A percentile compares a stretch with the other conserved stretches of the same genome.
phyloP scores from a whole-genome alignment of 768 basidiomycete genomes.

The Rhodotorula taiwanensis region DNA sequence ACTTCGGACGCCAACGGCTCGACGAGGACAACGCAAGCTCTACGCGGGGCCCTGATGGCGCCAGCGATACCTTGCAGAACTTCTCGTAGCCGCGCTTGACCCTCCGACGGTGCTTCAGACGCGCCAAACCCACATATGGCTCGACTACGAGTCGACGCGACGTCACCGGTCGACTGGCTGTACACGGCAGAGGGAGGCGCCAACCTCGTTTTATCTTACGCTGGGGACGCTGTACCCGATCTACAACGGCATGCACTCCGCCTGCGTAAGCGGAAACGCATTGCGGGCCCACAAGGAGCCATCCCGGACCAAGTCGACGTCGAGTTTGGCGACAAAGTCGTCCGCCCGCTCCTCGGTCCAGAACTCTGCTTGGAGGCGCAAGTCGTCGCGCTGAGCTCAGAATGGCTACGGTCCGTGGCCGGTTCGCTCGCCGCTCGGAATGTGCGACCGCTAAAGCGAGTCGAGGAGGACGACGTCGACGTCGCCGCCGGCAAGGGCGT shows the following conservation, averaged over 20 bases:
- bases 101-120: too few relatives aligned
- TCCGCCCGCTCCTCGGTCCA: constrained; percentile 59
- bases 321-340: constrained; percentile 59
- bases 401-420: constrained; percentile 59
- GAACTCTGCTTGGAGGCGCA: constrained; percentile 53
- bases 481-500: constrained; percentile 54
- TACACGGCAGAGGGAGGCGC: constrained; percentile 92
- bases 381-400: constrained; percentile 38
- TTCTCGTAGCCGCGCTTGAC: too few relatives aligned
- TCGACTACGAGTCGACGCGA: constrained; percentile 21
- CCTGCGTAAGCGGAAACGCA: constrained; percentile 56
- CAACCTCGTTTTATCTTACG: constrained; percentile 78
- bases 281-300: constrained; percentile 44
- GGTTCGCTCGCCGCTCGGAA: too few relatives aligned
- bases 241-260: constrained; percentile 64
- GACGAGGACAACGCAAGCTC: too few relatives aligned
- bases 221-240: constrained; percentile 51
- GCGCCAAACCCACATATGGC: too few relatives aligned
- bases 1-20: too few relatives aligned
- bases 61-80: too few relatives aligned
- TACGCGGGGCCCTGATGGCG: too few relatives aligned
- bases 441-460: constrained; percentile 56
- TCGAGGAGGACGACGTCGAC: constrained; percentile 58
- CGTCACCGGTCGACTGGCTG: constrained; percentile 57
- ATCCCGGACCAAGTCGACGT: constrained; percentile 47